Percentiles rank a stretch among this genome's conserved stretches.
Evolutionary conservation across 257 asterid genomes (phyloP).

Genomic region (Fraxinus anomala): DNA sequence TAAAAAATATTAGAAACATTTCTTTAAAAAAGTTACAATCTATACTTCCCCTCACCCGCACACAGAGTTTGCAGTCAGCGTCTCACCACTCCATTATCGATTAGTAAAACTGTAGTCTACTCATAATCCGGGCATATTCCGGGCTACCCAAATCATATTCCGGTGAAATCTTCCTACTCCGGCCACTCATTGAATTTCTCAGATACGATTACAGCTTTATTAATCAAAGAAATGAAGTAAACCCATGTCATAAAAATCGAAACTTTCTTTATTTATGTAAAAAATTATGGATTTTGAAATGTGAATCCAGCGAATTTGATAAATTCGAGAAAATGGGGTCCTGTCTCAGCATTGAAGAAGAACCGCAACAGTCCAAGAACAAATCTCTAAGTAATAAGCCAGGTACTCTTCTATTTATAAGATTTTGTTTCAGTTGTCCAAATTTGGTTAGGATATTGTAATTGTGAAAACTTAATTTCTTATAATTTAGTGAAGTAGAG

Average conservation of each 20-base stretch:
- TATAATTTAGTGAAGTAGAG: not conserved
- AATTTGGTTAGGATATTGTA: not conserved
- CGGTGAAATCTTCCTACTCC: constrained; percentile 27
- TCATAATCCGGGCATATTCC: constrained; percentile 21
- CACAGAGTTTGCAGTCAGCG: constrained; percentile 11
- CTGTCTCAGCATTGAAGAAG: constrained; percentile 75
- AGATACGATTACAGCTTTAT: constrained; percentile 9
- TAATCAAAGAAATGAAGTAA: constrained; percentile 10
- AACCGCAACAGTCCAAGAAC: constrained; percentile 29
- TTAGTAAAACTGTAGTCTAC: constrained; percentile 23
- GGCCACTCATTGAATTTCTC: constrained; percentile 34
- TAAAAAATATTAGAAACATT: too few relatives aligned
- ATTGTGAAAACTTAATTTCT: not conserved
- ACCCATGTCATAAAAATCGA: constrained; percentile 25
- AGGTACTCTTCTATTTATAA: constrained; percentile 28
- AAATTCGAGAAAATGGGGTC: constrained; percentile 57
- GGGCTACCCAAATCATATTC: constrained; percentile 38
- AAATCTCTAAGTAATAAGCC: constrained; percentile 37
- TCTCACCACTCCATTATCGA: constrained; percentile 18
- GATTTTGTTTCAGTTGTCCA: constrained; percentile 22
- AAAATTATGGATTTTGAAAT: constrained; percentile 31
- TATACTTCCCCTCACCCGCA: not conserved
- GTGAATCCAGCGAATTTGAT: constrained; percentile 45
- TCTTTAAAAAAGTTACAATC: constrained; percentile 22
- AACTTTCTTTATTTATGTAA: constrained; percentile 30